Evolutionary conservation across 805 yeast genomes (phyloP).

Genomic region (Cyberlindnera sargentensis): DNA sequence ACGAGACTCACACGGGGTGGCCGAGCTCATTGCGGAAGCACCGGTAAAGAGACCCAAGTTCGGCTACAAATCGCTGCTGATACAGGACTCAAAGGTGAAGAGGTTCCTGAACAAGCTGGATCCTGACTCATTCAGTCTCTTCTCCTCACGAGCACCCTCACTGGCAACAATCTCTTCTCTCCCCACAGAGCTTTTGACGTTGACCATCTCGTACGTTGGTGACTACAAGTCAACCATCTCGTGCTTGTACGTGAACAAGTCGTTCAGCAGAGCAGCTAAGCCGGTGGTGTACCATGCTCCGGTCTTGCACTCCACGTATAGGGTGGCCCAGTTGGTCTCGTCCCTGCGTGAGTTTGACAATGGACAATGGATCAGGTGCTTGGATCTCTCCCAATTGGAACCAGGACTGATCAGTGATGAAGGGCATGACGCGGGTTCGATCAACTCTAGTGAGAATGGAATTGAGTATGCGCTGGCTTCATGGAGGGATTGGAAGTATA

Average conservation of each 20-base stretch:
- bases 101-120: conserved; percentile 25
- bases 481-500: conserved; percentile 89
- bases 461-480: conserved; percentile 51
- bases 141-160: conserved; percentile 15
- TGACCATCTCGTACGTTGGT: conserved; percentile 21
- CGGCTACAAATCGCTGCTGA: conserved; percentile 15
- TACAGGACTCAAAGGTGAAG: conserved; percentile 16
- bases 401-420: conserved; percentile 31
- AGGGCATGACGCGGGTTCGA: conserved; percentile 6
- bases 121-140: conserved; percentile 25
- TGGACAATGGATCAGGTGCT: conserved; percentile 45
- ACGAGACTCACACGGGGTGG: neutral
- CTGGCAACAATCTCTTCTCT: conserved; percentile 21
- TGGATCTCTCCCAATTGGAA: conserved; percentile 50
- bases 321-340: conserved; percentile 75
- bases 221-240: conserved; percentile 36
- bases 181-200: conserved; percentile 27
- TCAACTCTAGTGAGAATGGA: conserved; percentile 3
- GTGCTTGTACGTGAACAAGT: conserved; percentile 44
- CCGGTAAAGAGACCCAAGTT: conserved; percentile 10
- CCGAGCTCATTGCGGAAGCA: neutral
- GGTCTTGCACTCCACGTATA: conserved; percentile 58
- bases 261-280: conserved; percentile 45
- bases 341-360: conserved; percentile 50
- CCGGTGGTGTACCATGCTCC: conserved; percentile 50